Conservation (phyloP, 768 basidiomycete species). For the Pisolithus albus region DNA sequence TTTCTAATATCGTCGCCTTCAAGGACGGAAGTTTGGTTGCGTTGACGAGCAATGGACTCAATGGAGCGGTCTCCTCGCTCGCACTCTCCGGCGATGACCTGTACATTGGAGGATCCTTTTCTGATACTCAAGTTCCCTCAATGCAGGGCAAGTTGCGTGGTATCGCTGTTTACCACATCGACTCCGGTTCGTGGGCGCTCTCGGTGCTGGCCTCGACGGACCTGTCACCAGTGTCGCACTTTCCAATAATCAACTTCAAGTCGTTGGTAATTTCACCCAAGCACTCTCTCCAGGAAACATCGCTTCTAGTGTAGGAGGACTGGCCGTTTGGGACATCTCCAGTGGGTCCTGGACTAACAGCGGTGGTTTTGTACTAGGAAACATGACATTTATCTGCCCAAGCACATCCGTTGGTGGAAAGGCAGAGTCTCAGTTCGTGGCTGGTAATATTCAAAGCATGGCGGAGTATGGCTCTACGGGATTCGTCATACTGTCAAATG, state of each 20-base stretch:
- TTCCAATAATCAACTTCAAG: slow-evolving; percentile 45
- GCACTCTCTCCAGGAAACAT: slow-evolving; percentile 31
- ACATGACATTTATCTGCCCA: slow-evolving; percentile 63
- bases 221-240: slow-evolving; percentile 56
- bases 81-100: slow-evolving; percentile 56
- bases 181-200: slow-evolving; percentile 56
- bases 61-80: slow-evolving; percentile 70
- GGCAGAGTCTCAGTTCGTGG: slow-evolving; percentile 50
- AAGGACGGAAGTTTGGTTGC: slow-evolving; percentile 49
- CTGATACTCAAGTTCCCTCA: slow-evolving; percentile 52
- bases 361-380: slow-evolving; percentile 68
- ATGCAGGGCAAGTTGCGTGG: slow-evolving; percentile 47
- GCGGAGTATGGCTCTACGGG: slow-evolving; percentile 69
- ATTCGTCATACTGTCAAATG: slow-evolving; percentile 71
- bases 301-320: slow-evolving; percentile 44
- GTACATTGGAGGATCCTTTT: slow-evolving; percentile 87
- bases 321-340: slow-evolving; percentile 68
- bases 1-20: slow-evolving; percentile 69
- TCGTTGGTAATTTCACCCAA: slow-evolving; percentile 72
- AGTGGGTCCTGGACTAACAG: slow-evolving; percentile 61
- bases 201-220: slow-evolving; percentile 75
- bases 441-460: slow-evolving; percentile 55
- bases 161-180: slow-evolving; percentile 67
- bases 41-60: slow-evolving; percentile 63
- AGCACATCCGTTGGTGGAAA: slow-evolving; percentile 43